Percentiles rank a stretch among this genome's conserved stretches.
Evolutionary conservation across 441 rosid genomes (phyloP).

Genomic region (Metrosideros polymorpha): DNA sequence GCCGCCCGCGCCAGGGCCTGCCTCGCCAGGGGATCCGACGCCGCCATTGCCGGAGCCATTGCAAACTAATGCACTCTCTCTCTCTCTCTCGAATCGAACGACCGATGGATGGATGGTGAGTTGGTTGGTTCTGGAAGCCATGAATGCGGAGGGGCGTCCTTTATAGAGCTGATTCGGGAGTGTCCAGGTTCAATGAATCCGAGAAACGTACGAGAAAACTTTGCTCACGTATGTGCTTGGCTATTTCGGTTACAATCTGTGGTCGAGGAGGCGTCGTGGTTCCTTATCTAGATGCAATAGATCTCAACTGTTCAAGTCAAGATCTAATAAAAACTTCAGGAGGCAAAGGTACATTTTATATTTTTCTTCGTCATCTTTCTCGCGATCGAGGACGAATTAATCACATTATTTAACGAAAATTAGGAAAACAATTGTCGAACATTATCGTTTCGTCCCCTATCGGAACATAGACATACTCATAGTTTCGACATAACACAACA

Average conservation of each 20-base stretch:
- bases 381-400: not conserved
- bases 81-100: not conserved
- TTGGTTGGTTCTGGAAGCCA: not conserved
- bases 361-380: not conserved
- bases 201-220: not conserved
- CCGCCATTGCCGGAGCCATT: constrained; percentile 1
- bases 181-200: constrained; percentile 9
- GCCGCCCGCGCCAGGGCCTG: not conserved
- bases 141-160: not conserved
- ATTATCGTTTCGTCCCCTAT: rapidly evolving
- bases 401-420: not conserved
- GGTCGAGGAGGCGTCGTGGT: not conserved
- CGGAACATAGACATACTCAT: not conserved
- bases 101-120: not conserved
- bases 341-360: not conserved
- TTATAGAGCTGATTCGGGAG: not conserved
- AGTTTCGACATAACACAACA: not conserved
- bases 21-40: not conserved
- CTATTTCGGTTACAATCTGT: not conserved
- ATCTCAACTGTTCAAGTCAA: not conserved
- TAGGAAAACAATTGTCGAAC: rapidly evolving
- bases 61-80: not conserved
- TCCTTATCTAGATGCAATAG: not conserved
- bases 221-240: not conserved
- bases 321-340: not conserved